Conservation (phyloP, 805 yeast species). For the Metschnikowia cubensis region DNA sequence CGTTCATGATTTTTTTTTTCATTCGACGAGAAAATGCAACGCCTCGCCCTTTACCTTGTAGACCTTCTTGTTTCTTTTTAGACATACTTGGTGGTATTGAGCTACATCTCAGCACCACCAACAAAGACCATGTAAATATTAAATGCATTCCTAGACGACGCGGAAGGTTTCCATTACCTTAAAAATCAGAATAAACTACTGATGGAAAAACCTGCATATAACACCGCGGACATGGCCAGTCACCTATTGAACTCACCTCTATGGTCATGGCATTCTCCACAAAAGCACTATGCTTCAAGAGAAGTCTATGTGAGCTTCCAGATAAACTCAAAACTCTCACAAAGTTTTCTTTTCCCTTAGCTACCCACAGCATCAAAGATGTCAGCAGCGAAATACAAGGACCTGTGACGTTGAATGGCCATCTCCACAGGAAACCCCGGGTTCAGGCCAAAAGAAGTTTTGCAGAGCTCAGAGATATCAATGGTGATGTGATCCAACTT, state of each 20-base stretch:
- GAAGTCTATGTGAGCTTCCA: slow-evolving; percentile 6
- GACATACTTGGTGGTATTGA: too few relatives aligned
- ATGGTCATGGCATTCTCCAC: neutral
- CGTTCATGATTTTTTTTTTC: too few relatives aligned
- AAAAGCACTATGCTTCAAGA: neutral
- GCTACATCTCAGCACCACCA: too few relatives aligned
- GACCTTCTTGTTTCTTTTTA: too few relatives aligned
- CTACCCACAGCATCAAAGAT: slow-evolving; percentile 26
- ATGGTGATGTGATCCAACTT: slow-evolving; percentile 63
- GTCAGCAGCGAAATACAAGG: slow-evolving; percentile 10
- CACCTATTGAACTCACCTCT: neutral
- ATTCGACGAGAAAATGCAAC: too few relatives aligned
- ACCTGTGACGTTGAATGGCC: slow-evolving; percentile 64
- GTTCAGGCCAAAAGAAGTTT: slow-evolving; percentile 67
- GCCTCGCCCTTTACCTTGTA: too few relatives aligned
- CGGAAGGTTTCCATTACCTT: too few relatives aligned
- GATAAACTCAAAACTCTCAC: slow-evolving; percentile 9
- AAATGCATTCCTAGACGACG: too few relatives aligned
- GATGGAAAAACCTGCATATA: neutral
- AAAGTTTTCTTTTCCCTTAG: slow-evolving; percentile 34
- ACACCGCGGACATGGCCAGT: neutral
- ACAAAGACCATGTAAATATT: too few relatives aligned
- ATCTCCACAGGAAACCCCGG: slow-evolving; percentile 75
- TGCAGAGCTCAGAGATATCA: slow-evolving; percentile 68
- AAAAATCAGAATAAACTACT: too few relatives aligned